Conservation (phyloP, 2,329 filamentous ascomycete species). For the Penicillium sp. region DNA sequence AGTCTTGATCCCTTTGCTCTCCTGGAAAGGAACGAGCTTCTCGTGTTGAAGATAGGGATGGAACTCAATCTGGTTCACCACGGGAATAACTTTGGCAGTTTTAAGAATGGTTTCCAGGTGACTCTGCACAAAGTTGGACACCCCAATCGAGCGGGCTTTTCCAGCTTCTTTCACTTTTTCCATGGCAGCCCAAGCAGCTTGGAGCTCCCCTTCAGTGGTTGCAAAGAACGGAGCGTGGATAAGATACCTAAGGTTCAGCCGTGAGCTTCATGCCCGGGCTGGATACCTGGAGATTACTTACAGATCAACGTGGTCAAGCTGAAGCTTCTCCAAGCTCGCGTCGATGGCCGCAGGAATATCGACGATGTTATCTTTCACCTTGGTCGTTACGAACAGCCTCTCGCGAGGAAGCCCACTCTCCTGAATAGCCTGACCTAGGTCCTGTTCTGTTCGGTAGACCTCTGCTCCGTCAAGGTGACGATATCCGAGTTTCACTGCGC, state of each 20-base stretch:
- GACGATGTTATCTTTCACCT: conserved; percentile 52
- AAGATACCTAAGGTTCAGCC: conserved; percentile 48
- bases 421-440: conserved; percentile 50
- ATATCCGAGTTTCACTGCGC: conserved; percentile 59
- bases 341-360: conserved; percentile 58
- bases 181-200: conserved; percentile 59
- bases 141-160: conserved; percentile 60
- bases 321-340: conserved; percentile 57
- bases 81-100: conserved; percentile 43
- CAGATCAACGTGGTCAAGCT: conserved; percentile 62
- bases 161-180: conserved; percentile 57
- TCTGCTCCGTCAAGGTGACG: conserved; percentile 63
- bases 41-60: conserved; percentile 50
- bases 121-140: conserved; percentile 58
- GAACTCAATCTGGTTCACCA: conserved; percentile 37
- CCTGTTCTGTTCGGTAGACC: conserved; percentile 50
- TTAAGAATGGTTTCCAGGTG: conserved; percentile 54
- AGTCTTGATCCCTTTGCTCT: conserved; percentile 42
- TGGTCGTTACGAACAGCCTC: conserved; percentile 56
- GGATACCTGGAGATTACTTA: conserved; percentile 33
- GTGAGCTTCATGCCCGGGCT: background rate
- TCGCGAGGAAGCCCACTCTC: conserved; percentile 47
- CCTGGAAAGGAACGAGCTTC: conserved; percentile 41
- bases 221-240: conserved; percentile 62
- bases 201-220: conserved; percentile 53